These are phyloP conservation scores for Torulaspora gathmanii DNA, from an alignment of 805 yeast species.

Conservation along the genomic window DNA sequence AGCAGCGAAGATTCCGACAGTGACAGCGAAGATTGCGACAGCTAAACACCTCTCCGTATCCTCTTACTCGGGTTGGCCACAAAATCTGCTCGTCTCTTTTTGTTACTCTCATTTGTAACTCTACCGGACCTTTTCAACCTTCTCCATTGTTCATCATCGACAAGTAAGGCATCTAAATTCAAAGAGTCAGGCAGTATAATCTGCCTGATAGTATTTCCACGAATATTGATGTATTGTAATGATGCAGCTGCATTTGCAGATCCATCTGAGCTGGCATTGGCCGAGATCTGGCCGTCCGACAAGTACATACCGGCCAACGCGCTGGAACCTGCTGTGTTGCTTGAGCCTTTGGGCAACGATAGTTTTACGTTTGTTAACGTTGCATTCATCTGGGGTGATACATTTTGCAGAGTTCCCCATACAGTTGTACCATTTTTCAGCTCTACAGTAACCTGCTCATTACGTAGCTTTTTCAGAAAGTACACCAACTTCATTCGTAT, in stretches of 20 bases:
- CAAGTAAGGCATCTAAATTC: conserved; percentile 60
- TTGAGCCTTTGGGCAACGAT: conserved; percentile 42
- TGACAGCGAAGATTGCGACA: conserved; percentile 19
- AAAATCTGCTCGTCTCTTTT: conserved; percentile 28
- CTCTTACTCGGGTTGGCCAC: conserved; percentile 29
- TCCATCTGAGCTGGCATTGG: conserved; percentile 3
- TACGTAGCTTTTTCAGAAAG: conserved; percentile 77
- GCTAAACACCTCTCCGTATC: conserved; percentile 34
- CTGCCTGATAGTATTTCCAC: conserved; percentile 86
- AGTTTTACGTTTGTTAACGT: conserved; percentile 74
- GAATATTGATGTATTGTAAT: conserved; percentile 71
- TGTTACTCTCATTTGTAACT: conserved; percentile 22
- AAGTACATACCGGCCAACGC: conserved; percentile 28
- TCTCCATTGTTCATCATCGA: conserved; percentile 39
- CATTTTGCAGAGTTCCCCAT: conserved; percentile 77
- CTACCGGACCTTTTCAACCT: conserved; percentile 29
- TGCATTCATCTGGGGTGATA: conserved; percentile 88
- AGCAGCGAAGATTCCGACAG: conserved; percentile 21
- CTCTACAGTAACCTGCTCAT: conserved; percentile 86
- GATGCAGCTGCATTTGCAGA: conserved; percentile 43
- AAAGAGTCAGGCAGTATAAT: conserved; percentile 81
- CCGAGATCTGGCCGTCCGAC: conserved; percentile 15
- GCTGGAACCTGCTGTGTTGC: conserved; percentile 12
- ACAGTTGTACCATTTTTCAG: conserved; percentile 85
- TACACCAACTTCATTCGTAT: conserved; percentile 31